These are phyloP conservation scores for Corynascus novoguineensis DNA, from an alignment of 495 filamentous ascomycete species.

Conservation along the genomic window DNA sequence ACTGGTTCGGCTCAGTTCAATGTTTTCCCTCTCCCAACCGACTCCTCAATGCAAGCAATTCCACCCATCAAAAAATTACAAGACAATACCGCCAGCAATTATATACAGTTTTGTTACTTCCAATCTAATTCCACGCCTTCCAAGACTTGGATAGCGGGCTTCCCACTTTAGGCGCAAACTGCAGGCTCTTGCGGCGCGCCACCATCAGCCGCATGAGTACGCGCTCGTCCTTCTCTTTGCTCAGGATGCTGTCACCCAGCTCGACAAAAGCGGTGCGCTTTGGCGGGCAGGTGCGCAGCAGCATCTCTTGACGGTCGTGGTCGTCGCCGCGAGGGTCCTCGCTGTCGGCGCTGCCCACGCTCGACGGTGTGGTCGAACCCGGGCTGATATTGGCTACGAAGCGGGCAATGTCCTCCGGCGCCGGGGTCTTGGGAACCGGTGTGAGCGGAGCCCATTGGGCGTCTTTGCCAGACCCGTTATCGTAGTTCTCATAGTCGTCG, in stretches of 20 bases:
- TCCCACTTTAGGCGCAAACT: constrained; percentile 70
- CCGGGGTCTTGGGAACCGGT: constrained; percentile 50
- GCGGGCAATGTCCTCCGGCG: constrained; percentile 42
- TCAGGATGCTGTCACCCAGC: constrained; percentile 31
- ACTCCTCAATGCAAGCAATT: neutral
- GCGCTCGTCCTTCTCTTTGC: constrained; percentile 40
- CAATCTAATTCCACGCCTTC: constrained; percentile 11
- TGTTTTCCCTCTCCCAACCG: neutral
- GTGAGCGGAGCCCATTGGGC: constrained; percentile 36
- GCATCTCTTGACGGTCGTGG: constrained; percentile 43
- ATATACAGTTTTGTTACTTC: neutral
- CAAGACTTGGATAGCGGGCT: constrained; percentile 58
- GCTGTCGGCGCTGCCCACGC: constrained; percentile 3
- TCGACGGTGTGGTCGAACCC: constrained; percentile 24
- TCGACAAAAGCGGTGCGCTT: constrained; percentile 47
- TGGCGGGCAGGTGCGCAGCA: constrained; percentile 70
- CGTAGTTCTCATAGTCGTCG: constrained; percentile 30
- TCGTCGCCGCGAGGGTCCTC: constrained; percentile 16
- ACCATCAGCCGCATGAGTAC: constrained; percentile 64
- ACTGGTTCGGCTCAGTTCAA: neutral
- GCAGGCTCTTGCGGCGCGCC: constrained; percentile 73
- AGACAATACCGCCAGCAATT: neutral
- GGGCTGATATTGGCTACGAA: constrained; percentile 40
- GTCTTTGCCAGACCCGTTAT: constrained; percentile 34
- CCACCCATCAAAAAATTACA: neutral